Evolutionary conservation across 805 yeast genomes (phyloP), one percentile per base, ranked within the genome.

Genomic region (Starmerella apicola): DNA sequence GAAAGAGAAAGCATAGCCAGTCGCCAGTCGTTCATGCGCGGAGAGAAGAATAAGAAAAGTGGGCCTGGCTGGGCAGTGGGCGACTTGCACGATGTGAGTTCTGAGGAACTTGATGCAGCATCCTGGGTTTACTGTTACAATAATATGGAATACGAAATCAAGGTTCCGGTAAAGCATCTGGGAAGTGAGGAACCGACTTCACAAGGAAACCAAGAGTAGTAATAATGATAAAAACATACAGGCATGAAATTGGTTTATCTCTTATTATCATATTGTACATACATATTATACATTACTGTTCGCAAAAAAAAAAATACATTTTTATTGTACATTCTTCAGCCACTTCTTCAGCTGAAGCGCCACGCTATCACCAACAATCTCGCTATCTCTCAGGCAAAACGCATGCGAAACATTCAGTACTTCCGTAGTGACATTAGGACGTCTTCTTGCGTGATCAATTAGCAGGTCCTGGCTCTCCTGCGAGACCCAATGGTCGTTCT

Each of bases 401-500:
- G 79, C 67, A 53, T 78, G 84, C 7, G 66, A 61, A 25, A 75
- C 66, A 20, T 59, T 58, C 6, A 60, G 60, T 37, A 65, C 58
- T 13, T 50, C 50, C 20, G 67, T 55, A 5, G 49, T 44, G 1
- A 60, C 54, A 27, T 60, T 57, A 51, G 48, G 27, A 56, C 30
- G 34, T 20, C 54, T 19, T 60, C 55, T 47, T 68, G 66, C 29
- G 63, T 57, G 9, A 18, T 58, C 44, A 27, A 70, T 51, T 3
- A 76, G 39, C 23, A 56, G 55, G 1, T 63, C 63, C 33, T 80
- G 64, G 1, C 82, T 70, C 21, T 52, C 57, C 35, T 68, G 64
- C 40, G 64, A 63, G 2, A 79, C 76, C 86, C 86, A 79, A 51
- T 74, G 74, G 53, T 79, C 88, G 22, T 60, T 52, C n/a, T 56